Evolutionary conservation across 2,329 filamentous ascomycete species (phyloP).

Genomic region (Dactylellina leptospora): DNA sequence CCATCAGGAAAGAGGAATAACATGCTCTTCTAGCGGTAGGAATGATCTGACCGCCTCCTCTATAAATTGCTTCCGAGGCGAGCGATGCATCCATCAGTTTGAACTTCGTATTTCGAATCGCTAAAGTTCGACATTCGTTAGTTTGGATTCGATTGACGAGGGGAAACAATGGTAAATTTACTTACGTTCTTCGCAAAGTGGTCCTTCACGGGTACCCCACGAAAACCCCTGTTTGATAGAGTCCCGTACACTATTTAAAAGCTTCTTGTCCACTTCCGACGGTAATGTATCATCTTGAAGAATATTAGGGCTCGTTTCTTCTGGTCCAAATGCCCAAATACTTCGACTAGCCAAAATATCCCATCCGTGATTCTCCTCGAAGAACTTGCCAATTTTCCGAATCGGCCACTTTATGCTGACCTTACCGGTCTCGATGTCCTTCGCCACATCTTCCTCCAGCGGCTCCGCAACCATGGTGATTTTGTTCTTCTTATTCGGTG

Average conservation of each 20-base stretch:
- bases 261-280: constrained; percentile 91
- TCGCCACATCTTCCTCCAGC: constrained; percentile 90
- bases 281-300: constrained; percentile 95
- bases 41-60: constrained; percentile 96
- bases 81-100: constrained; percentile 90
- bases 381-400: constrained; percentile 92
- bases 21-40: constrained; percentile 90
- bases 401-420: constrained; percentile 94
- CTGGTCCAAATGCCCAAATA: constrained; percentile 98
- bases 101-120: constrained; percentile 98
- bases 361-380: constrained; percentile 96
- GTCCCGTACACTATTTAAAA: constrained; percentile 85
- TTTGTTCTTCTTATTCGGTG: constrained; percentile 99
- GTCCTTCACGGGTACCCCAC: constrained; percentile 95
- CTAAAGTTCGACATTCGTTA: constrained; percentile 61
- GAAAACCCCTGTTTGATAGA: constrained; percentile 95
- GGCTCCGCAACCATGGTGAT: constrained; percentile 98
- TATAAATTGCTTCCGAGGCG: constrained; percentile 88
- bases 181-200: constrained; percentile 95
- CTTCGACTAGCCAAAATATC: constrained; percentile 92
- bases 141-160: constrained; percentile 49
- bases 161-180: constrained; percentile 58
- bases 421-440: constrained; percentile 89
- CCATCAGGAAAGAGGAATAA: constrained; percentile 97
- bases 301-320: constrained; percentile 93